phyloP scores from a whole-genome alignment of 2,329 filamentous ascomycete species.

The Didymella keratinophila region DNA sequence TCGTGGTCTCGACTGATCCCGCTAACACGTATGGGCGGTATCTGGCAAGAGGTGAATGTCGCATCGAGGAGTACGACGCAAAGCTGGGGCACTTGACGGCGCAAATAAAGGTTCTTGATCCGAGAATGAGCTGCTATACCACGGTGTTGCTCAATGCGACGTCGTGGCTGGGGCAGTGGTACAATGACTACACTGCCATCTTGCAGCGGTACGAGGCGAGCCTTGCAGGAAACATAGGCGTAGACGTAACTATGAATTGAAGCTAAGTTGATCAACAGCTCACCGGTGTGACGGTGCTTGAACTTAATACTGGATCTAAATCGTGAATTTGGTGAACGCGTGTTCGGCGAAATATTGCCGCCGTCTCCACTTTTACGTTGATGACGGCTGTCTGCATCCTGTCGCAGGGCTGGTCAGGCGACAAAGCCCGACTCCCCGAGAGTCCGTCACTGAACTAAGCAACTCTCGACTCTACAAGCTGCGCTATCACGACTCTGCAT shows the following conservation, averaged over 20 bases:
- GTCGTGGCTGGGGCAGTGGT: slow-evolving; percentile 39
- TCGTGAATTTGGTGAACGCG: background rate
- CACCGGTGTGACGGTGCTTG: background rate
- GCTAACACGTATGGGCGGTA: slow-evolving; percentile 36
- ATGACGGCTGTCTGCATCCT: slow-evolving; percentile 1
- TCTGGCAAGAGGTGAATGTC: slow-evolving; percentile 27
- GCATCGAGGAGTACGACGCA: slow-evolving; percentile 31
- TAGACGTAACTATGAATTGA: slow-evolving; percentile 11
- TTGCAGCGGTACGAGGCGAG: slow-evolving; percentile 34
- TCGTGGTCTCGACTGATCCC: slow-evolving; percentile 34
- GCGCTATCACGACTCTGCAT: background rate
- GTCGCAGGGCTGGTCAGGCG: background rate
- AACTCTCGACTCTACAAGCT: background rate
- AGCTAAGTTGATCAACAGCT: background rate
- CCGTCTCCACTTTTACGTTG: slow-evolving; percentile 8
- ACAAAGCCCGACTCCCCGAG: slow-evolving; percentile 2
- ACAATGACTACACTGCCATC: slow-evolving; percentile 35
- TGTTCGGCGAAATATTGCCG: slow-evolving; percentile 18
- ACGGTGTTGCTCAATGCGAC: slow-evolving; percentile 40
- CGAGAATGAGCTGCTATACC: slow-evolving; percentile 36
- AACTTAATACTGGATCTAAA: background rate
- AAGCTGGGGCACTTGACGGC: slow-evolving; percentile 29
- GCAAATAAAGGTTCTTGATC: slow-evolving; percentile 30
- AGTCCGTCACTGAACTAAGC: background rate
- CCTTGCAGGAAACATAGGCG: slow-evolving; percentile 6